Percentiles rank a stretch among this genome's conserved stretches.
These are phyloP conservation scores for Chaetomiaceae sp. DNA, from an alignment of 2,329 filamentous ascomycete species.

Conservation along the genomic window DNA sequence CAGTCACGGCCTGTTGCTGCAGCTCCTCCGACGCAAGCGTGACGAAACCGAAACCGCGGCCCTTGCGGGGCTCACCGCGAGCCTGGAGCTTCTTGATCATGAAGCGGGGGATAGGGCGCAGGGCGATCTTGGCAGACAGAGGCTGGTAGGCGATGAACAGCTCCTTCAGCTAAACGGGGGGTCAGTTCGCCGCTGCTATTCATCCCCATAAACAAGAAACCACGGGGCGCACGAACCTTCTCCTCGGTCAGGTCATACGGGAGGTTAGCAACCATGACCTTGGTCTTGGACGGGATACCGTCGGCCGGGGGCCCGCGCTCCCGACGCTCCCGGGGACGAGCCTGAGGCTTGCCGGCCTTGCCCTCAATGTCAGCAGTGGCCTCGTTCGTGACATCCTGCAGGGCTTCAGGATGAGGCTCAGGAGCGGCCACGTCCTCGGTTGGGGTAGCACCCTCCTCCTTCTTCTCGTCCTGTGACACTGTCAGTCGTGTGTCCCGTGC, in stretches of 20 bases:
- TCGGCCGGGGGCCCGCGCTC: conserved; percentile 96
- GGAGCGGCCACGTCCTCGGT: conserved; percentile 46
- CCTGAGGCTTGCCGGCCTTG: conserved; percentile 50
- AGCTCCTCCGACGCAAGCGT: conserved; percentile 91
- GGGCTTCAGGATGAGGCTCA: conserved; percentile 51
- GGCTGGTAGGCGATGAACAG: conserved; percentile 92
- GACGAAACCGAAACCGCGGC: conserved; percentile 97
- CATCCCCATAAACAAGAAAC: neutral
- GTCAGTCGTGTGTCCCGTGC: conserved; percentile 15
- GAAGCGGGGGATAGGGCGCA: conserved; percentile 96
- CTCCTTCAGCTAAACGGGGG: conserved; percentile 76
- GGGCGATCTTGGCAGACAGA: conserved; percentile 93
- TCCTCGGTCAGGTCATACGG: conserved; percentile 98
- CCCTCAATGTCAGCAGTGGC: conserved; percentile 49
- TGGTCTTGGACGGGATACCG: conserved; percentile 97
- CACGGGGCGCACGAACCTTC: conserved; percentile 59
- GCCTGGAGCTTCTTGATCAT: conserved; percentile 99
- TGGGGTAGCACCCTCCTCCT: conserved; percentile 44
- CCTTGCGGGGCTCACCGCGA: conserved; percentile 96
- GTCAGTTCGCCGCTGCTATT: conserved; percentile 24
- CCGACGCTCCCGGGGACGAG: conserved; percentile 57
- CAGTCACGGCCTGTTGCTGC: conserved; percentile 91
- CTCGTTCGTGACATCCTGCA: conserved; percentile 59
- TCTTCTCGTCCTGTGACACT: conserved; percentile 31
- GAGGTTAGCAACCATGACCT: conserved; percentile 99